Evolutionary conservation across 2,329 filamentous ascomycete species (phyloP), one percentile per base, ranked within the genome.

Genomic region (Alternaria angustiovoidea): DNA sequence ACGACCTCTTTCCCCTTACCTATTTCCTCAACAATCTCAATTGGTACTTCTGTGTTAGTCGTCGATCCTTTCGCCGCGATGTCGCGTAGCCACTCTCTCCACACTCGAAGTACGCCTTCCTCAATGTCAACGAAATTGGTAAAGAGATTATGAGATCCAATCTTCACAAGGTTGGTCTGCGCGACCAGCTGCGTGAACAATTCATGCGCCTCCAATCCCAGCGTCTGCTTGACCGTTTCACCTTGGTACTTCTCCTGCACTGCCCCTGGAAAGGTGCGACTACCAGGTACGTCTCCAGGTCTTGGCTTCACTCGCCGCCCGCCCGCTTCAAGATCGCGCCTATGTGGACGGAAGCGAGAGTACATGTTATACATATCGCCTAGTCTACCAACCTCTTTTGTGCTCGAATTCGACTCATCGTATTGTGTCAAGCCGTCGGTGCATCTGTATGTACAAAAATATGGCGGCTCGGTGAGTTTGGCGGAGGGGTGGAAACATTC

Each of bases 401-500:
- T 64, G 24, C 61, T 55, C 18, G 69, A 73, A 14, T 74, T 79
- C 20, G 60, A 75, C 75, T 54, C 79, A 75, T 63, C 80, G 72
- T 57, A 81, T 66, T 43, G 75, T 53, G 82, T 80, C n/a, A 92
- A 79, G 3, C 85, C 85, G 65, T 88, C 82, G 2, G 89, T 92
- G 30, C 86, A 87, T 11, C 89, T 81, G 63, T 90, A 90, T 44
- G 87, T 82, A 77, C 91, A 94, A 72, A 86, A 85, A 12, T 93
- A 83, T 55, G 88, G 88, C 0, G 91, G 89, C 20, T 90, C 89
- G 5, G 85, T 88, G 51, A 90, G 82, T 75, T 89, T 89, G 24
- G 85, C 88, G 63, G 84, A 87, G 0, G 91, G 92, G 64, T 91
- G 91, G 72, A 91, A 94, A 75, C 90, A 92, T 79, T 94, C 91